These are phyloP conservation scores for Berberis thunbergii DNA, from an alignment of 164 flowering plant species.

Conservation along the genomic window DNA sequence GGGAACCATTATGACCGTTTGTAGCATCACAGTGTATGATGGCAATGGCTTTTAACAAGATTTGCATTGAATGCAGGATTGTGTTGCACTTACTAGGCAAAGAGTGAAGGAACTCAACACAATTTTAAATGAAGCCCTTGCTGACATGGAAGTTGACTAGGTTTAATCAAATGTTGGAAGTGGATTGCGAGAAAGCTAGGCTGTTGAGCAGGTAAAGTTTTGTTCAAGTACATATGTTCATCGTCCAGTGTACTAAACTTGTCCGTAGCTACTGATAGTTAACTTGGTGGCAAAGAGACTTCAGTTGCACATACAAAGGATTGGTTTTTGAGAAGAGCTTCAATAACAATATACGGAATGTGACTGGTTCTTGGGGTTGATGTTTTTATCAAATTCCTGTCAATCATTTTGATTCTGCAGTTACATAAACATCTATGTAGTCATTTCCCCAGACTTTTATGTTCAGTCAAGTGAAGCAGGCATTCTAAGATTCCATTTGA, in stretches of 20 bases:
- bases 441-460: neutral
- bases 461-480: no score
- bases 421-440: no score
- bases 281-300: neutral
- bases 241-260: neutral
- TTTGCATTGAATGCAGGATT: slow-evolving; percentile 44
- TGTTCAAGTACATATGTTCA: neutral
- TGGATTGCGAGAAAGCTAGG: neutral
- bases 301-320: neutral
- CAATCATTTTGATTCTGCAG: no score
- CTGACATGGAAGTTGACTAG: slow-evolving; percentile 70
- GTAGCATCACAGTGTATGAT: neutral
- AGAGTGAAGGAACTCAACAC: slow-evolving; percentile 60
- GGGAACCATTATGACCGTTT: neutral
- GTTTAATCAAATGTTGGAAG: neutral
- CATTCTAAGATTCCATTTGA: no score
- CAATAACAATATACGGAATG: neutral
- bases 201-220: neutral
- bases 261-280: neutral
- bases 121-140: slow-evolving; percentile 50
- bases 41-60: neutral
- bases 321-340: neutral
- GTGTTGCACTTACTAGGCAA: slow-evolving; percentile 55
- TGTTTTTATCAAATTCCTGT: neutral
- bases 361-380: neutral